These are phyloP conservation scores for Diaporthe australafricana DNA, from an alignment of 2,329 filamentous ascomycete genomes.

Conservation along the genomic window DNA sequence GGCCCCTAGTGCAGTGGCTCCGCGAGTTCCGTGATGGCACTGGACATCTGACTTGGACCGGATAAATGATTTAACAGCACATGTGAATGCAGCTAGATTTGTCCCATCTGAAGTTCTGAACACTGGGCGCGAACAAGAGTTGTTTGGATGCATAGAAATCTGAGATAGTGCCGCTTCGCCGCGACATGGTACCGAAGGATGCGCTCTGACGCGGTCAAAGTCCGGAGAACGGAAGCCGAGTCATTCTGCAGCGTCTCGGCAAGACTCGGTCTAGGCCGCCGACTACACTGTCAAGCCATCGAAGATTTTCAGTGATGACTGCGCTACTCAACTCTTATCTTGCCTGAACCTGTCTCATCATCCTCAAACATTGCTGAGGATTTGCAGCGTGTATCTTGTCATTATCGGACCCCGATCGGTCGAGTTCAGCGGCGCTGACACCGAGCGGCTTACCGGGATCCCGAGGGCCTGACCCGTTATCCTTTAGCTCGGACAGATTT, in stretches of 20 bases:
- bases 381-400: not conserved
- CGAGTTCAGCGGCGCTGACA: slow-evolving; percentile 11
- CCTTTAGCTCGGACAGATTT: not conserved
- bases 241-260: slow-evolving; percentile 29
- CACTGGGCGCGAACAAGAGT: too few relatives aligned
- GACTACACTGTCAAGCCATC: not conserved
- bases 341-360: not conserved
- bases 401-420: not conserved
- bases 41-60: not conserved
- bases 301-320: slow-evolving; percentile 8
- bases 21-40: not conserved
- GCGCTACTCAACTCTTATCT: not conserved
- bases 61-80: too few relatives aligned
- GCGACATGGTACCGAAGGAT: not conserved
- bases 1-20: not conserved
- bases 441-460: slow-evolving; percentile 7
- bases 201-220: slow-evolving; percentile 5
- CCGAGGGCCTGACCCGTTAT: slow-evolving; percentile 3
- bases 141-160: too few relatives aligned
- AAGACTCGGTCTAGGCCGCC: slow-evolving; percentile 21
- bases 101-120: too few relatives aligned
- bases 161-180: not conserved
- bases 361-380: not conserved
- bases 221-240: slow-evolving; percentile 25
- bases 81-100: too few relatives aligned